Percentiles rank a stretch among this genome's conserved stretches.
phyloP scores from a whole-genome alignment of 768 basidiomycete genomes.

The Cubamyces sp. region DNA sequence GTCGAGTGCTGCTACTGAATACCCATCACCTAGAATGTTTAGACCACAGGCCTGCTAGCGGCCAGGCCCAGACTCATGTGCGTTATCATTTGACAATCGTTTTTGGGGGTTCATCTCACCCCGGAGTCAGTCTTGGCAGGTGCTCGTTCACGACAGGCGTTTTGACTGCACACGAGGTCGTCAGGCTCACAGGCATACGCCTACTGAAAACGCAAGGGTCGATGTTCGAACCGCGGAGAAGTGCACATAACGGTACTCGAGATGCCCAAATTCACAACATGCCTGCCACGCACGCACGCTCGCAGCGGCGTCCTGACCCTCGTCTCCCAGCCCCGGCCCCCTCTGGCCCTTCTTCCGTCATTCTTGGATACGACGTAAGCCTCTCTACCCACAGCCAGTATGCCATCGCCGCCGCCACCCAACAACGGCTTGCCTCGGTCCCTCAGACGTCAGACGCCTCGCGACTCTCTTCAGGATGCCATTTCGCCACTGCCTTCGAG shows the following conservation, averaged over 20 bases:
- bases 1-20: background rate
- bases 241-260: background rate
- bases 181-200: background rate
- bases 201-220: conserved; percentile 1
- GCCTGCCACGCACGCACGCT: background rate
- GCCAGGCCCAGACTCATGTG: background rate
- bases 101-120: background rate
- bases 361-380: no score
- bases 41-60: background rate
- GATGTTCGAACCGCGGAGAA: background rate
- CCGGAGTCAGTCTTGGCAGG: background rate
- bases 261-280: background rate
- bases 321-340: background rate
- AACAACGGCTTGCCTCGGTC: no score
- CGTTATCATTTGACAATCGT: background rate
- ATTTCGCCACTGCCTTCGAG: no score
- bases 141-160: background rate
- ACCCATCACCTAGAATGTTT: no score
- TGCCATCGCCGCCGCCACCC: no score
- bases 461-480: no score
- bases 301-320: background rate
- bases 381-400: no score
- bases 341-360: no score
- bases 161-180: background rate
- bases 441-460: no score